Conservation (phyloP, 805 yeast species). For the Maudiozyma serrabonitensis region DNA sequence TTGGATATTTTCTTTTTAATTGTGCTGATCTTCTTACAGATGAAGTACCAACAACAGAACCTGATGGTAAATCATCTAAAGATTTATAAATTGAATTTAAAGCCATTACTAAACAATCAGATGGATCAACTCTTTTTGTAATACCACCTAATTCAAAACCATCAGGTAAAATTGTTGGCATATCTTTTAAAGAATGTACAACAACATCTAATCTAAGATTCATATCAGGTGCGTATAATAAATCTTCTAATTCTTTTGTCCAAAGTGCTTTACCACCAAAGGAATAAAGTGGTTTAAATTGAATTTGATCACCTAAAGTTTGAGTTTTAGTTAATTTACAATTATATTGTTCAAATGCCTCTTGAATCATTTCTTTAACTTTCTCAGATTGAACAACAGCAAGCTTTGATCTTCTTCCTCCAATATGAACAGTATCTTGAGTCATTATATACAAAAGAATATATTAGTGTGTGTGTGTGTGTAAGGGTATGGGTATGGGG, state of each 20-base stretch:
- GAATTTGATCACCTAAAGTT: constrained; percentile 87
- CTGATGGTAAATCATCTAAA: constrained; percentile 69
- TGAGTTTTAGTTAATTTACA: constrained; percentile 71
- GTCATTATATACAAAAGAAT: constrained; percentile 4
- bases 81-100: constrained; percentile 50
- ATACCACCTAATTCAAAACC: constrained; percentile 86
- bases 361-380: constrained; percentile 52
- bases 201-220: constrained; percentile 72
- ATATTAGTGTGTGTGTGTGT: not conserved
- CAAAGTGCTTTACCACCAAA: constrained; percentile 95
- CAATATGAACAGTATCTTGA: constrained; percentile 38
- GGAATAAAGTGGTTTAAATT: constrained; percentile 74
- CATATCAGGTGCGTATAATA: constrained; percentile 53
- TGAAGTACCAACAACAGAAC: constrained; percentile 87
- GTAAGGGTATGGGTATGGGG: too few relatives aligned
- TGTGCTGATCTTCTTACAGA: constrained; percentile 92
- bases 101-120: constrained; percentile 82
- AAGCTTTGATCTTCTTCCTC: constrained; percentile 80
- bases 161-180: constrained; percentile 84
- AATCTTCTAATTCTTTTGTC: constrained; percentile 89
- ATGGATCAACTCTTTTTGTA: constrained; percentile 79
- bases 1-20: constrained; percentile 66
- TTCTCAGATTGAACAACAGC: constrained; percentile 82
- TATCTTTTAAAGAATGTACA: constrained; percentile 88
- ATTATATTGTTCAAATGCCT: constrained; percentile 51